These are phyloP conservation scores for Boletus rufocinnamomeus DNA, from an alignment of 768 basidiomycete genomes.

Conservation along the genomic window DNA sequence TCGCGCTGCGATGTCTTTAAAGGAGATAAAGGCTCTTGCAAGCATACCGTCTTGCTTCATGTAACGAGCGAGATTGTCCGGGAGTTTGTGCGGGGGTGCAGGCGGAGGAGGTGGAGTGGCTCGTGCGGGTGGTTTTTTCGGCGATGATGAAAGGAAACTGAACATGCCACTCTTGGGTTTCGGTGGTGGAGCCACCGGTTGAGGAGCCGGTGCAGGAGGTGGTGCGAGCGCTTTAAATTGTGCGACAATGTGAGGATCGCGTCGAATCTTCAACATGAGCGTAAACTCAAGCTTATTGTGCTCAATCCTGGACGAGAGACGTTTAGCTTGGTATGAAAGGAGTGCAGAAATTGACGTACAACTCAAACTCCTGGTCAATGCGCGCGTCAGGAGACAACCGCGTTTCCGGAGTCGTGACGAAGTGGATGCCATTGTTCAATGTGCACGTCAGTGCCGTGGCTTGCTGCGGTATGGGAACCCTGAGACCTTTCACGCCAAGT, in stretches of 20 bases:
- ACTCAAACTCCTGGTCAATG: conserved; percentile 88
- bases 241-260: conserved; percentile 80
- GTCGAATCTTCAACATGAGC: conserved; percentile 81
- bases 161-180: conserved; percentile 67
- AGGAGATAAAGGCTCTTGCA: conserved; percentile 83
- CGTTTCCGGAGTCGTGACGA: conserved; percentile 85
- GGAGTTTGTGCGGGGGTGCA: conserved; percentile 45
- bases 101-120: conserved; percentile 39
- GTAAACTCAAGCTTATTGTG: conserved; percentile 96
- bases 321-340: neutral
- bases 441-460: conserved; percentile 79
- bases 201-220: conserved; percentile 46
- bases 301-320: conserved; percentile 60
- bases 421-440: conserved; percentile 95
- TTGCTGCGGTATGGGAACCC: conserved; percentile 77
- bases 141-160: conserved; percentile 72
- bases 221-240: conserved; percentile 69
- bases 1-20: conserved; percentile 80
- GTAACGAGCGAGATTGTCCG: conserved; percentile 80
- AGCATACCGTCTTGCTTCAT: conserved; percentile 86
- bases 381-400: conserved; percentile 56
- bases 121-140: conserved; percentile 64
- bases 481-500: conserved; percentile 68
- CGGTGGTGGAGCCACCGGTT: conserved; percentile 47
- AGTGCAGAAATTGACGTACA: conserved; percentile 51